Evolutionary conservation across 2,329 filamentous ascomycete species (phyloP).

Genomic region (Rasamsonia emersonii): DNA sequence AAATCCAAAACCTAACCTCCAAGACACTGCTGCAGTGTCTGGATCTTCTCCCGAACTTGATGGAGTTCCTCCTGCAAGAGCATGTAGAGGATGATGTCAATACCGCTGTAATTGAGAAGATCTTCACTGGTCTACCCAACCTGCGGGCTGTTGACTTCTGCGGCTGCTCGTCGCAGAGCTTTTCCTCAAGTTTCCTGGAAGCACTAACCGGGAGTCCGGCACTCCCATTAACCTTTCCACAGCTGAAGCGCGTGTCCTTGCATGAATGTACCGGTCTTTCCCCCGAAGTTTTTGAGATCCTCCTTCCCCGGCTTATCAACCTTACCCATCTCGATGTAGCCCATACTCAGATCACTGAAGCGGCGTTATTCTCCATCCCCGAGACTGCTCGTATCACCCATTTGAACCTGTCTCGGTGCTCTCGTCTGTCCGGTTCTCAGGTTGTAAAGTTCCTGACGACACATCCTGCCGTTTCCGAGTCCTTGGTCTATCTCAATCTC

Average conservation of each 20-base stretch:
- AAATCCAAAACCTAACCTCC: constrained; percentile 67
- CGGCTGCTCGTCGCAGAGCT: constrained; percentile 60
- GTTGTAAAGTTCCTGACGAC: constrained; percentile 63
- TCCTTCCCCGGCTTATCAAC: constrained; percentile 61
- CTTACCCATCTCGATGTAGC: constrained; percentile 74
- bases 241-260: constrained; percentile 60
- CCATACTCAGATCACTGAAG: constrained; percentile 66
- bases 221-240: constrained; percentile 46
- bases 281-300: constrained; percentile 55
- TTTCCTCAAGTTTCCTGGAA: constrained; percentile 57
- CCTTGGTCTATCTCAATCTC: constrained; percentile 63
- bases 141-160: constrained; percentile 68
- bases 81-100: constrained; percentile 70
- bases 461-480: constrained; percentile 59
- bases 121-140: constrained; percentile 58
- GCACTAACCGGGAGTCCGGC: constrained; percentile 40
- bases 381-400: constrained; percentile 65
- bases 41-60: constrained; percentile 61
- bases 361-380: constrained; percentile 62
- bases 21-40: constrained; percentile 65
- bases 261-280: constrained; percentile 71
- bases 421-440: constrained; percentile 54
- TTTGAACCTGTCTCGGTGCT: constrained; percentile 69
- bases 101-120: constrained; percentile 57
- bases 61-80: constrained; percentile 72